Base-by-base conservation (phyloP, 208 protist genomes). In the Trypanosomatidae sp. region DNA sequence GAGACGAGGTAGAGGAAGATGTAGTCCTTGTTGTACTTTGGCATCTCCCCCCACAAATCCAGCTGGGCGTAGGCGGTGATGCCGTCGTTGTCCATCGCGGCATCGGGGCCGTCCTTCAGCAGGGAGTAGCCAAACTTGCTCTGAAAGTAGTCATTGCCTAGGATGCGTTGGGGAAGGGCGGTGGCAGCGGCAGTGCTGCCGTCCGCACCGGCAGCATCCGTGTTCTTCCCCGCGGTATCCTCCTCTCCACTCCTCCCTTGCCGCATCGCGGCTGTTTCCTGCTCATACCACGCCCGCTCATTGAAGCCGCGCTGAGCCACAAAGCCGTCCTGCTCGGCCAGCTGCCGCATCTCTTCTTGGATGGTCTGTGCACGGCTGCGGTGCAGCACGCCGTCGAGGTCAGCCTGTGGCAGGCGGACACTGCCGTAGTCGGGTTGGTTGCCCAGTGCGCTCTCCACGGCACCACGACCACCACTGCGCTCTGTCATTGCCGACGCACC, bases 1-100 rank as follows among this genome's bases (percentile, higher is more conserved):
- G 90, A 91, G 67, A 97, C 80, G 36, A 97, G 73, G 62, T 97
- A 97, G 33, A 97, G 82, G 49, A 97, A 97, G n/a, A 94, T 69
- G 79, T 91, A 94, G 67, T 95, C 89, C 28, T 76, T 64, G 67
- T 77, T 78, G 80, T 97, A 97, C 81, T 91, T 95, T 17, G 92
- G 92, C 87, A 97, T 89, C 76, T 97, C 92, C 0, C 81, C 92
- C 91, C 92, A 97, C 53, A 93, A 74, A 44, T 97, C 92, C 0
- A 97, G 86, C 75, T 97, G 88, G 7, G 79, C 74, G 74, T 97
- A 94, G 22, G 88, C 72, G 6, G 62, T 79, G 22, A 82, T 56
- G 39, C 70, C 69, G 33, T 81, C 69, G 46, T 71, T 72, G 71
- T 70, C 71, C 43, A 47, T 59, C 5, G 66, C 71, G 5, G 64